Evolutionary conservation across 176 grass and related monocot genomes (phyloP).

Genomic region (Hyparrhenia diplandra): DNA sequence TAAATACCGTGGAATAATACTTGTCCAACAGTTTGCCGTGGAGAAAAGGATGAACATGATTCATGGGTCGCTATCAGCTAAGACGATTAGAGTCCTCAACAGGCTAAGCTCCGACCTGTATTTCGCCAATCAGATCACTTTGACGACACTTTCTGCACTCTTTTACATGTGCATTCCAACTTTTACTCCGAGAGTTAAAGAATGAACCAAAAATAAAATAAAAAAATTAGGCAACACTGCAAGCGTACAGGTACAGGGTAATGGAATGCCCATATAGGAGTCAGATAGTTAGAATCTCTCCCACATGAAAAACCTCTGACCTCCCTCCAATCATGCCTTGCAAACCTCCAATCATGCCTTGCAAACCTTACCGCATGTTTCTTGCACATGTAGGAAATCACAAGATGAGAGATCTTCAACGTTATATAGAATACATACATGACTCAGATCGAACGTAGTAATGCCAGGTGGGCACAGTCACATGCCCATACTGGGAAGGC

Average conservation of each 20-base stretch:
- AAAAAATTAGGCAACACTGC: no score
- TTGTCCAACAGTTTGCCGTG: neutral
- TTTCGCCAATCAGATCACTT: neutral
- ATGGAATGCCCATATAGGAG: neutral
- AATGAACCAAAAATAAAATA: no score
- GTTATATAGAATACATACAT: neutral
- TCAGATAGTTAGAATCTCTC: neutral
- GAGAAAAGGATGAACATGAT: conserved; percentile 17
- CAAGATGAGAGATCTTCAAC: neutral
- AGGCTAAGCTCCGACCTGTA: neutral
- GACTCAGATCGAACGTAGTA: neutral
- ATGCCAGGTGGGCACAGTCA: neutral
- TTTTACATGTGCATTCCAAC: neutral
- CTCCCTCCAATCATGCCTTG: neutral
- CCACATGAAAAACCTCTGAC: conserved; percentile 9
- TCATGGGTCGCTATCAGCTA: neutral
- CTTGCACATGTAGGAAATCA: neutral
- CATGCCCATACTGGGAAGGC: neutral
- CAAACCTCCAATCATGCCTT: no score
- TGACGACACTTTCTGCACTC: neutral
- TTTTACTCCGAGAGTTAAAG: neutral
- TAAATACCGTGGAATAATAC: neutral
- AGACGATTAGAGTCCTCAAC: neutral
- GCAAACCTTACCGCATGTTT: neutral
- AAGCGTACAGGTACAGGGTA: no score